A percentile compares a stretch with the other conserved stretches of the same genome.
phyloP scores from a whole-genome alignment of 257 asterid genomes.

The Orobanche coerulescens region DNA sequence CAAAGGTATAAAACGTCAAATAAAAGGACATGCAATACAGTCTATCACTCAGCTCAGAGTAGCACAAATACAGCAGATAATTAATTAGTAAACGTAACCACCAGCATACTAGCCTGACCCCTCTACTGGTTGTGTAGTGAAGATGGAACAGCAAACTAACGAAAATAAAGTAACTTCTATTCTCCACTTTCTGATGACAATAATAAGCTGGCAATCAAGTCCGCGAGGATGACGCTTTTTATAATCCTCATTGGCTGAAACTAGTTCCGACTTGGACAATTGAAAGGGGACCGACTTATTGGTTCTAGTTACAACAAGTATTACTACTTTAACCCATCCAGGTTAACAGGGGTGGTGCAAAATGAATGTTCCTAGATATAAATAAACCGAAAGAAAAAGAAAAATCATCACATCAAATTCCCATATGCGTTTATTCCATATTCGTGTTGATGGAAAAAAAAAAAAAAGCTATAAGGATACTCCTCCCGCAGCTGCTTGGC shows the following conservation, averaged over 20 bases:
- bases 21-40: neutral
- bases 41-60: neutral
- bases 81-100: neutral
- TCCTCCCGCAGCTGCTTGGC: slow-evolving; percentile 33
- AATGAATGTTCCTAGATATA: slow-evolving; percentile 8
- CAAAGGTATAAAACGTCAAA: neutral
- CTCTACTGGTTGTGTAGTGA: neutral
- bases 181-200: neutral
- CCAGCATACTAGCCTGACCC: neutral
- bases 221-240: neutral
- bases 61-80: neutral
- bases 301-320: slow-evolving; percentile 5
- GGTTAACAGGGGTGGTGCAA: slow-evolving; percentile 3
- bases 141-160: neutral
- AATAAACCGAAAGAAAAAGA: slow-evolving; percentile 3
- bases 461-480: slow-evolving; percentile 22
- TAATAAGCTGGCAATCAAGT: neutral
- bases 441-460: slow-evolving; percentile 5
- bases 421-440: neutral
- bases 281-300: slow-evolving; percentile 12
- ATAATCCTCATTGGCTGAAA: neutral
- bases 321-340: neutral
- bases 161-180: neutral
- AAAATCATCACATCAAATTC: slow-evolving; percentile 15
- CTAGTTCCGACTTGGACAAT: neutral